Evolutionary conservation across 2,329 filamentous ascomycete genomes (phyloP), one percentile per base, ranked within the genome.

Genomic region (Sporothrix curviconia): DNA sequence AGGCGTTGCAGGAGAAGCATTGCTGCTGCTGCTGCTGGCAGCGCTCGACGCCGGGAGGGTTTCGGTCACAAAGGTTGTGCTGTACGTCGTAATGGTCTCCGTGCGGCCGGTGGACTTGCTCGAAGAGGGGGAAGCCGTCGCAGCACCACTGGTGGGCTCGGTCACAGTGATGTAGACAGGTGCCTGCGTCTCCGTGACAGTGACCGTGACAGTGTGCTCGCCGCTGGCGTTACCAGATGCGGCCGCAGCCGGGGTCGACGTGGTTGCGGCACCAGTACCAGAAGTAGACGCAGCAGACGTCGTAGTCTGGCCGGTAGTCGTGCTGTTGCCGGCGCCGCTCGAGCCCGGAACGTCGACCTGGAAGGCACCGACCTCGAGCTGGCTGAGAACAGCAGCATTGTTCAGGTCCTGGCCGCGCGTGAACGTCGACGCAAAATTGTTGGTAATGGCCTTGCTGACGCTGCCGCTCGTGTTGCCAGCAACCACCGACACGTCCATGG

Each of bases 301-400:
- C 19, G 28, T 19, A 62, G 24, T 59, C 60, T 53, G 56, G 59
- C 28, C 52, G 56, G 58, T 60, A 56, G 42, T 34, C 12, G 44
- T 50, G 56, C 22, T 43, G 43, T 42, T 54, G 24, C 46, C 53
- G 22, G 5, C 11, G 17, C 25, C 28, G 36, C 5, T 30, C 3
- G 49, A 32, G 14, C 59, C 59, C 4, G 68, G 62, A 22, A 78
- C 69, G 34, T 69, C 63, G 56, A 81, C 76, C 53, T 75, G 68
- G 62, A 75, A 81, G 64, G 73, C 71, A 60, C 69, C 73, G 34
- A 62, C 59, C 11, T 55, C 59, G 66, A 80, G 74, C 69, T 81
- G 77, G 4, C 65, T 64, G 59, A 72, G 65, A 60, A 80, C 74
- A 44, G 74, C 78, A 25, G 71, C 72, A 56, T 65, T 67, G 65